These are phyloP conservation scores for Grammothele lineata DNA, from an alignment of 768 basidiomycete species.

Conservation along the genomic window DNA sequence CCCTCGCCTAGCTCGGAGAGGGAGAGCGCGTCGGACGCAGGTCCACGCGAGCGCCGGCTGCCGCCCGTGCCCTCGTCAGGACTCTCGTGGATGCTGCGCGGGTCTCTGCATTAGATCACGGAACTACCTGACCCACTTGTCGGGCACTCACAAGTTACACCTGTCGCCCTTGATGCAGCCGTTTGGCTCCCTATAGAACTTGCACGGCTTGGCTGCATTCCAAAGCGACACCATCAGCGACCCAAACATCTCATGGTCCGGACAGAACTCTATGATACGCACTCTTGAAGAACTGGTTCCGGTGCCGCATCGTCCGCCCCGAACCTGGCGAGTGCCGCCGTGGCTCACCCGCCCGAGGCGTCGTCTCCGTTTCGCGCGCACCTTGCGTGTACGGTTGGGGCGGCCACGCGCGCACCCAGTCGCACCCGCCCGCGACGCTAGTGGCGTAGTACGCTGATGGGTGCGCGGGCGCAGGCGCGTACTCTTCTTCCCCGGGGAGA, in stretches of 20 bases:
- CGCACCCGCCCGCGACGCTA: no score
- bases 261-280: no score
- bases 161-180: slow-evolving; percentile 18
- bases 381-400: no score
- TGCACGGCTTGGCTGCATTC: slow-evolving; percentile 15
- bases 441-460: no score
- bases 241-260: no score
- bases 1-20: slow-evolving; percentile 1
- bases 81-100: slow-evolving; percentile 7
- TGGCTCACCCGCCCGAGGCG: no score
- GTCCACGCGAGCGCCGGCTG: slow-evolving; percentile 2
- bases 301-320: background rate
- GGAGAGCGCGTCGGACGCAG: background rate
- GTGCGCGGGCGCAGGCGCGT: no score
- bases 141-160: slow-evolving; percentile 14
- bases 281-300: slow-evolving; percentile 17
- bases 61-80: background rate
- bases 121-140: background rate
- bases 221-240: no score
- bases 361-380: no score
- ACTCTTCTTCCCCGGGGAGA: no score
- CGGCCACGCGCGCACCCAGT: no score
- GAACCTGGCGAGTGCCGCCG: no score
- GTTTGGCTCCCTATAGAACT: slow-evolving; percentile 11
- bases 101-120: background rate